Evolutionary conservation across 2,329 filamentous ascomycete species (phyloP).

Genomic region (Tolypocladium capitatum): DNA sequence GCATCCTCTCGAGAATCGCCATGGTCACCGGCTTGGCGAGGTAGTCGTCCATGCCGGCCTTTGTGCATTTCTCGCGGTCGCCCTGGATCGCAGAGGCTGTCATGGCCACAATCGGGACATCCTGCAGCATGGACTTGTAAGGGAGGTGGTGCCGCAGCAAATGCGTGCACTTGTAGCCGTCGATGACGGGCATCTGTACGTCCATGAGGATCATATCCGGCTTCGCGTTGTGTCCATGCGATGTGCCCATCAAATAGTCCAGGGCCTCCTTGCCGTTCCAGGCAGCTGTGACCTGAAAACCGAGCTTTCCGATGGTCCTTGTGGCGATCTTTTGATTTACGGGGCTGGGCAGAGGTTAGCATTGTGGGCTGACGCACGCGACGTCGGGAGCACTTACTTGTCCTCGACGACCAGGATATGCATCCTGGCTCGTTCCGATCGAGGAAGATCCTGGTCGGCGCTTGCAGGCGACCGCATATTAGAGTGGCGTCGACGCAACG

Average conservation of each 20-base stretch:
- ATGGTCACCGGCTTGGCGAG: slow-evolving; percentile 62
- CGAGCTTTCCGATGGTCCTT: slow-evolving; percentile 60
- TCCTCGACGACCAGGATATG: slow-evolving; percentile 72
- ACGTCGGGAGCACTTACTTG: slow-evolving; percentile 39
- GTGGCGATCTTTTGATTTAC: slow-evolving; percentile 68
- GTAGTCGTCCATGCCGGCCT: slow-evolving; percentile 66
- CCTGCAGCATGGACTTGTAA: slow-evolving; percentile 44
- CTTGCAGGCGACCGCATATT: slow-evolving; percentile 20
- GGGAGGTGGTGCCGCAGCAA: slow-evolving; percentile 54
- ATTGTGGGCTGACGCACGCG: neutral
- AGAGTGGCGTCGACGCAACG: slow-evolving; percentile 20
- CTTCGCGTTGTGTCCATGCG: slow-evolving; percentile 34
- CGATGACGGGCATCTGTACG: slow-evolving; percentile 63
- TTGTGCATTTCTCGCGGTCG: slow-evolving; percentile 59
- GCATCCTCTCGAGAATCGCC: slow-evolving; percentile 54
- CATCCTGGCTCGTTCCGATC: slow-evolving; percentile 45
- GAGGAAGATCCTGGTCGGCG: slow-evolving; percentile 35
- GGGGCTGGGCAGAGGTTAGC: slow-evolving; percentile 23
- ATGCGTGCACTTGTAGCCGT: slow-evolving; percentile 67
- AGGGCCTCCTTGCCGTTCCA: slow-evolving; percentile 72
- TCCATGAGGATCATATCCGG: slow-evolving; percentile 72
- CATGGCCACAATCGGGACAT: slow-evolving; percentile 70
- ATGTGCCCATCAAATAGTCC: slow-evolving; percentile 51
- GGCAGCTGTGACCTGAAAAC: slow-evolving; percentile 56
- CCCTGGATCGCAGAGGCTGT: slow-evolving; percentile 68